Conservation (phyloP, 2,329 filamentous ascomycete genomes). For the Cladosporium oxysporum region DNA sequence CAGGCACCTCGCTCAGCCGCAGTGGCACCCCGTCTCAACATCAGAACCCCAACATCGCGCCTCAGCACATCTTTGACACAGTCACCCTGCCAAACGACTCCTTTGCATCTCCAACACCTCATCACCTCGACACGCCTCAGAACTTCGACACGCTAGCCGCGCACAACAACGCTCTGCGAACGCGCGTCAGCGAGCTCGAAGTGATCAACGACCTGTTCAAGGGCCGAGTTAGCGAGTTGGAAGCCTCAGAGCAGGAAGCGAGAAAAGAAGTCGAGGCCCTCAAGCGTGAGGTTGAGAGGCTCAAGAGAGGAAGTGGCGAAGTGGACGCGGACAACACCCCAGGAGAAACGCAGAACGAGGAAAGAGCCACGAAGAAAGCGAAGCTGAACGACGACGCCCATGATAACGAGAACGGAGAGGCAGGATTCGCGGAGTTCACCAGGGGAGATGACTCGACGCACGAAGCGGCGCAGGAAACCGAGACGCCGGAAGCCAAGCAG, state of each 20-base stretch:
- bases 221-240: slow-evolving; percentile 70
- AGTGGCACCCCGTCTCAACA: slow-evolving; percentile 74
- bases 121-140: slow-evolving; percentile 66
- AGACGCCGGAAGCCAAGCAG: not conserved
- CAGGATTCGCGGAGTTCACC: slow-evolving; percentile 17
- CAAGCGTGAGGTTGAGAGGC: slow-evolving; percentile 60
- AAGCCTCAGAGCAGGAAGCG: slow-evolving; percentile 71
- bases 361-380: slow-evolving; percentile 11
- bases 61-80: slow-evolving; percentile 77
- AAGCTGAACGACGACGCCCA: slow-evolving; percentile 4
- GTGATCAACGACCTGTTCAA: slow-evolving; percentile 78
- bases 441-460: slow-evolving; percentile 11
- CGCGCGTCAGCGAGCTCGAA: slow-evolving; percentile 90
- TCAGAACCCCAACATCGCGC: slow-evolving; percentile 66
- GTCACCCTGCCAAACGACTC: slow-evolving; percentile 67
- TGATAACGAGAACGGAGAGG: slow-evolving; percentile 8
- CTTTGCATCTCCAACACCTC: slow-evolving; percentile 57
- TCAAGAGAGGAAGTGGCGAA: not conserved
- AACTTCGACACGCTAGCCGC: slow-evolving; percentile 78
- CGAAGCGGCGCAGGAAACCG: not conserved
- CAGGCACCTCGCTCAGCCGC: slow-evolving; percentile 59
- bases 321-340: not conserved
- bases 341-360: not conserved
- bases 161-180: slow-evolving; percentile 86
- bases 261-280: slow-evolving; percentile 60